Percentiles rank a stretch among this genome's conserved stretches.
Conservation (phyloP, 2,329 filamentous ascomycete genomes). For the Aaosphaeria pasadenensis region DNA sequence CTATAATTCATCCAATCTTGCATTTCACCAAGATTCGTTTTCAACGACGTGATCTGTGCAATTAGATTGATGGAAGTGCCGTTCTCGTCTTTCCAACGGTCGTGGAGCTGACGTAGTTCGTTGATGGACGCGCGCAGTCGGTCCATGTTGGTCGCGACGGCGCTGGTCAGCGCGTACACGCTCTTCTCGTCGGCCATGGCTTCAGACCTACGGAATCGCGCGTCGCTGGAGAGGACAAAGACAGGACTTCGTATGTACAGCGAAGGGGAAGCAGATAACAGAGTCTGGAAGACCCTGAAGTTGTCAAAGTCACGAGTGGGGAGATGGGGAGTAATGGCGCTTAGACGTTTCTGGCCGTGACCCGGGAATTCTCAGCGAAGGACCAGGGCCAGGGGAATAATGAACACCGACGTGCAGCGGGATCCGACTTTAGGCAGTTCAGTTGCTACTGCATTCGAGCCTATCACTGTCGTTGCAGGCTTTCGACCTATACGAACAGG, state of each 20-base stretch:
- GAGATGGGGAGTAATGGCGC: slow-evolving; percentile 4
- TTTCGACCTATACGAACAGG: no score
- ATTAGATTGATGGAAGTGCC: slow-evolving; percentile 34
- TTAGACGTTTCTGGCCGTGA: slow-evolving; percentile 4
- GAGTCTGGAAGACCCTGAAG: no score
- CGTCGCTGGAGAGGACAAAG: neutral
- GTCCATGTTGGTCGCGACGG: slow-evolving; percentile 26
- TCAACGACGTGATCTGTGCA: slow-evolving; percentile 32
- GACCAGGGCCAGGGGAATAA: neutral
- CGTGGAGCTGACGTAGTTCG: slow-evolving; percentile 31
- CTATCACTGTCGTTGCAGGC: neutral
- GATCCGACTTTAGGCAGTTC: slow-evolving; percentile 12
- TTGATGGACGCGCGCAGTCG: slow-evolving; percentile 30
- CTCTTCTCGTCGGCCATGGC: slow-evolving; percentile 23
- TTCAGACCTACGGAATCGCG: slow-evolving; percentile 16
- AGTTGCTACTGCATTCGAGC: neutral
- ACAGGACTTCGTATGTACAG: neutral
- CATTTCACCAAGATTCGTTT: slow-evolving; percentile 31
- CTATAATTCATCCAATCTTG: slow-evolving; percentile 34
- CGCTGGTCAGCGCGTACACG: slow-evolving; percentile 24
- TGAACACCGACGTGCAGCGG: slow-evolving; percentile 11
- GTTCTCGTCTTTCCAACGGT: slow-evolving; percentile 29
- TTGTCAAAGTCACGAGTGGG: no score
- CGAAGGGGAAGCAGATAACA: no score
- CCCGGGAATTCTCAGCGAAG: slow-evolving; percentile 3